phyloP scores from a whole-genome alignment of 2,329 filamentous ascomycete genomes.

The Phaeomoniella chlamydospora region DNA sequence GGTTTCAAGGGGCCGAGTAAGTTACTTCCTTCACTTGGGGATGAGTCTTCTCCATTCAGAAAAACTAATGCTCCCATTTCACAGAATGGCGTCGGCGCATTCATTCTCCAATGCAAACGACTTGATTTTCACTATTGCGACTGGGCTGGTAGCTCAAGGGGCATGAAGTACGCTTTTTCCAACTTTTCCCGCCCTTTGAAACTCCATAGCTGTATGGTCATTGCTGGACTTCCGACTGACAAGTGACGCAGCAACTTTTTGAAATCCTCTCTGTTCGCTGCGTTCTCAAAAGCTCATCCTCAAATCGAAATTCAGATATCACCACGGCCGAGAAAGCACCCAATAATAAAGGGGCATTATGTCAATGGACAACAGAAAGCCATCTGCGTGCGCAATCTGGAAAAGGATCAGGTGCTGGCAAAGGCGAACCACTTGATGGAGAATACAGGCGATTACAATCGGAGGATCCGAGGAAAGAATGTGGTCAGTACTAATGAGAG shows the following conservation, averaged over 20 bases:
- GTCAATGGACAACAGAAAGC: slow-evolving; percentile 80
- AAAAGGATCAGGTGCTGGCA: slow-evolving; percentile 62
- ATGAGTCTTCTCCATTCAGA: slow-evolving; percentile 4
- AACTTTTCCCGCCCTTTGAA: slow-evolving; percentile 1
- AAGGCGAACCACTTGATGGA: slow-evolving; percentile 46
- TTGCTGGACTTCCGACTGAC: slow-evolving; percentile 4
- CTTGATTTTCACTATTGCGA: slow-evolving; percentile 97
- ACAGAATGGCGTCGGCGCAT: slow-evolving; percentile 91
- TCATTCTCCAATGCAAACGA: slow-evolving; percentile 93
- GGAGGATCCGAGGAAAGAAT: slow-evolving; percentile 38
- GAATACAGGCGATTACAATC: slow-evolving; percentile 32
- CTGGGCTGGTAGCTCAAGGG: slow-evolving; percentile 80
- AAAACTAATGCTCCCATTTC: slow-evolving; percentile 6
- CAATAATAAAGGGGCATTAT: slow-evolving; percentile 77
- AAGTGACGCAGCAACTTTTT: slow-evolving; percentile 69
- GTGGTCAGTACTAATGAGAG: slow-evolving; percentile 49
- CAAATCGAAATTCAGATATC: slow-evolving; percentile 85
- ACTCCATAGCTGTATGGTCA: too few species aligned
- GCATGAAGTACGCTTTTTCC: slow-evolving; percentile 59
- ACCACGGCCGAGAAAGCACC: slow-evolving; percentile 78
- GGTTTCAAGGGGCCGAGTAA: slow-evolving; percentile 41
- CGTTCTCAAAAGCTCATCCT: slow-evolving; percentile 70
- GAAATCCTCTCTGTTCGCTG: slow-evolving; percentile 56
- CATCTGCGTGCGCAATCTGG: slow-evolving; percentile 78
- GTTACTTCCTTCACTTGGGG: slow-evolving; percentile 10